phyloP scores from a whole-genome alignment of 306 rosid species.

The Quercus parvula region DNA sequence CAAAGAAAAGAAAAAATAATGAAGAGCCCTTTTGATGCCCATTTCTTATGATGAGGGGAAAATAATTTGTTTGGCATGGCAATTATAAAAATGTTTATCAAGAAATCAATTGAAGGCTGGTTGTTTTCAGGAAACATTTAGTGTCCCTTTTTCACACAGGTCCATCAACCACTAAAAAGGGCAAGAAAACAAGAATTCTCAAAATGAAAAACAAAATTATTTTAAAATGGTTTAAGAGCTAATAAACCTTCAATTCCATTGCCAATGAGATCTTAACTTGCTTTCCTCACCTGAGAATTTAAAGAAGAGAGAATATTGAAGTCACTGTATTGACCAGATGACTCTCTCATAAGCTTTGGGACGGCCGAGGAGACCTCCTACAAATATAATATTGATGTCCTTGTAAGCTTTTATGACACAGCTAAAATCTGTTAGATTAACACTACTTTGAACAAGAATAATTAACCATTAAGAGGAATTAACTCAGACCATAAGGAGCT shows the following conservation, averaged over 20 bases:
- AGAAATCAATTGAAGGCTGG: background rate
- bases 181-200: background rate
- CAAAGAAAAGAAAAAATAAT: background rate
- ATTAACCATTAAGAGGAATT: slow-evolving; percentile 7
- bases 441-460: slow-evolving; percentile 15
- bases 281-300: slow-evolving; percentile 80
- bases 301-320: slow-evolving; percentile 91
- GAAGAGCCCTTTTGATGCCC: background rate
- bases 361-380: slow-evolving; percentile 88
- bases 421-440: background rate
- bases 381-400: slow-evolving; percentile 30
- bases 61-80: background rate
- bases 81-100: background rate
- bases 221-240: background rate
- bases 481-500: background rate
- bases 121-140: background rate
- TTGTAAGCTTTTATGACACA: slow-evolving; percentile 20
- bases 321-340: slow-evolving; percentile 86
- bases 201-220: background rate
- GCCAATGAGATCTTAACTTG: slow-evolving; percentile 14
- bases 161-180: background rate
- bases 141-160: background rate
- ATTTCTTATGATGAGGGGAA: background rate
- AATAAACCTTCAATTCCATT: slow-evolving; percentile 3
- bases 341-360: slow-evolving; percentile 76